Evolutionary conservation across 2,329 filamentous ascomycete species (phyloP), one percentile per base, ranked within the genome.

Genomic region (Microdochium trichocladiopsis): DNA sequence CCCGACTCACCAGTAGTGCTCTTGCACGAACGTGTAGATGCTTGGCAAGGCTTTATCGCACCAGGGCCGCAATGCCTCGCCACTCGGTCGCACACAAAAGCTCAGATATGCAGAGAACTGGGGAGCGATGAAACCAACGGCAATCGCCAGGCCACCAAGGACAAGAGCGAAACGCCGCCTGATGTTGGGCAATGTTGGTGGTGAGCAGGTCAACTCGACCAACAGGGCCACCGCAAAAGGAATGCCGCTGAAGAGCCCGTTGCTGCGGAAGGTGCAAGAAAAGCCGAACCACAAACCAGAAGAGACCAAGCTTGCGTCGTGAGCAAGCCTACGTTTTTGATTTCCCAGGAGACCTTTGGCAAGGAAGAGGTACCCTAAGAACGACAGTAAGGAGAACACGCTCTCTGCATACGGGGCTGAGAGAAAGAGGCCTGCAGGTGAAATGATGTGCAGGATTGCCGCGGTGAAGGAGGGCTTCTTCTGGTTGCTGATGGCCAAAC

Each of bases 1-100:
- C 18, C 6, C n/a, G 11, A 69, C 83, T 67, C 77, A 95, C 92
- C 94, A 99, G 69, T 99, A 97, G 61, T 88, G 76, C 47, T 78
- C 77, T 66, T 99, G 94, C 2, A 97, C 93, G 75, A 88, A 97
- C 0, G 83, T 79, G 69, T 95, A 97, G 55, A 99, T 92, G 66
- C 90, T 95, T 3, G 94, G 94, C 12, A 92, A 57, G n/a, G 71
- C 66, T 18, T 73, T 76, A 21, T 69, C 65, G 66, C 94, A 99
- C 94, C 94, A 99, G 3, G 83, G 80, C 52, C 88, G 74, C 51
- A 72, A 55, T 37, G 61, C 63, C 53, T 63, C 62, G 8, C 60
- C 60, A 45, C 63, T 61, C 18, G 63, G 57, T 24, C 55, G 53
- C 36, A 58, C 55, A 61, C 90, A 96, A 66, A 86, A 96, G 41